Evolutionary conservation across 495 filamentous ascomycete genomes (phyloP).

Genomic region (Oidiodendron maius): DNA sequence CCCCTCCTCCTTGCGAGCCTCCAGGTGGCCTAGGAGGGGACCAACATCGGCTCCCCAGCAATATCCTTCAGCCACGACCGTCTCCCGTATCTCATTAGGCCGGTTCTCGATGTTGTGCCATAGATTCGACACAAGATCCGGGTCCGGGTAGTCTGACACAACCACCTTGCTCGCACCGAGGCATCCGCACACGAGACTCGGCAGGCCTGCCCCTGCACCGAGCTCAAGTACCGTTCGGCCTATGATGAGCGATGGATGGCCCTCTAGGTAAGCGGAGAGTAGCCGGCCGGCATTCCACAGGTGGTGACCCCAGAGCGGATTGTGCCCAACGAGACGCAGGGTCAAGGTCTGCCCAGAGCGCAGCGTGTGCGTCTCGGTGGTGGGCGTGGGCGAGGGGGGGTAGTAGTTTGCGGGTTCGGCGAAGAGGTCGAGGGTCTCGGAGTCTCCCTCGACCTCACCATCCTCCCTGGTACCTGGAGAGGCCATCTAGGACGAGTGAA

Average conservation of each 20-base stretch:
- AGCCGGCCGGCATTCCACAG: slow-evolving; percentile 85
- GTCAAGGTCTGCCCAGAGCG: slow-evolving; percentile 57
- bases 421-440: slow-evolving; percentile 49
- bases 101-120: slow-evolving; percentile 53
- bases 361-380: slow-evolving; percentile 62
- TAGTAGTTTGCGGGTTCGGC: slow-evolving; percentile 71
- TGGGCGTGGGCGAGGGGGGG: slow-evolving; percentile 61
- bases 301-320: slow-evolving; percentile 85
- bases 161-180: slow-evolving; percentile 64
- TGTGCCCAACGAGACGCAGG: slow-evolving; percentile 81
- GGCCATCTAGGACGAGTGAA: too few relatives aligned
- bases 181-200: slow-evolving; percentile 69
- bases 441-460: slow-evolving; percentile 11
- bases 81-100: slow-evolving; percentile 8
- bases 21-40: slow-evolving; percentile 45
- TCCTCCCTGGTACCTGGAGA: neutral
- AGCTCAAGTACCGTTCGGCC: slow-evolving; percentile 75
- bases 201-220: slow-evolving; percentile 82
- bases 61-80: slow-evolving; percentile 55
- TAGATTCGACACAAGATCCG: slow-evolving; percentile 72
- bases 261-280: slow-evolving; percentile 71
- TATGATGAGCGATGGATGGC: slow-evolving; percentile 49
- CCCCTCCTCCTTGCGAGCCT: slow-evolving; percentile 14
- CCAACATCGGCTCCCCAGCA: slow-evolving; percentile 66
- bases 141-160: slow-evolving; percentile 85